Base-by-base conservation (phyloP, 176 grass and related monocot species). In the Raddia distichophylla region DNA sequence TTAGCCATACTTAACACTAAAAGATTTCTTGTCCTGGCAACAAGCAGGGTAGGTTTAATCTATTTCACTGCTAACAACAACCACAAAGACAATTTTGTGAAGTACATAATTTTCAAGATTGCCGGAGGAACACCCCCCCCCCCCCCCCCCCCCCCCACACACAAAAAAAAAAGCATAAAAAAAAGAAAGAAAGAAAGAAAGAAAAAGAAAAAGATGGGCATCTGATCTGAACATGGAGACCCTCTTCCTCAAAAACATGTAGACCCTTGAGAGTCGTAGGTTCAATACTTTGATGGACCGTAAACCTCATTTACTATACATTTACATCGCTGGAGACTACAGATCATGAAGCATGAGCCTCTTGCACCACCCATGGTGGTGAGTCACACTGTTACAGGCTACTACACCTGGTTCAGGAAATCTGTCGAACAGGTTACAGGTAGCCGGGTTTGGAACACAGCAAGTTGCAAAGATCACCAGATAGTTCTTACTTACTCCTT, bases 351-450 rank as follows among this genome's bases (percentile, higher is more conserved):
- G 60, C 55, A 11, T 60, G 37, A 60, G 8, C 61, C 42, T 9
- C 67, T 32, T 9, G 22, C n/a, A 60, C 54, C 40, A 20, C 35
- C 6, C 18, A 59, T 19, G 56, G 56, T 74, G 58, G 7, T 56
- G 17, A 55, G 53, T 50, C 37, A n/a, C 32, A 16, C 5, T 8
- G 53, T 50, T 52, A n/a, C 32, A 16, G 10, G 8, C 22, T 12
- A 22, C 54, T 27, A 22, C 12, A 18, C 2, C 10, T 59, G 27
- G 43, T 44, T 75, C 14, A 61, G 53, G 69, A 61, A 80, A 75
- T 69, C 33, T 50, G 54, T 60, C 86, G 69, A 88, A 80, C 81
- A 80, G 33, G 8, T 43, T 9, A 10, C 53, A 33, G 51, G 60
- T 73, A 74, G 18, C 51, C 44, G 60, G 60, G 60, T 14, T 65